Percentiles rank a stretch among this genome's conserved stretches.
phyloP scores from a whole-genome alignment of 345 rosid species.

The Populus simonii region DNA sequence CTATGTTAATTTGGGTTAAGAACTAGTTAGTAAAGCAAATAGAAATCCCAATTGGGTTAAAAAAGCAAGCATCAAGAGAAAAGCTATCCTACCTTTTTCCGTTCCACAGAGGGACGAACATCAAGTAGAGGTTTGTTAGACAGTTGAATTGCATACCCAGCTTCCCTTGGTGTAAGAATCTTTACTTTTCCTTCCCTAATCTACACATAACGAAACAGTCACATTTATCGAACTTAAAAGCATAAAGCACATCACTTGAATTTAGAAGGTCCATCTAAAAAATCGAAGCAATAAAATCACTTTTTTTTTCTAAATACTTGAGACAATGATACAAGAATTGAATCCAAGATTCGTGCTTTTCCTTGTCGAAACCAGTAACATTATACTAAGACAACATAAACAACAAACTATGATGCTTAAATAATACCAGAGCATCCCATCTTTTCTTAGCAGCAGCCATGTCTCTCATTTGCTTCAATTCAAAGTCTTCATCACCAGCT shows the following conservation, averaged over 20 bases:
- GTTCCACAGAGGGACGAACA: slow-evolving; percentile 77
- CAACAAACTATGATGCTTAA: neutral
- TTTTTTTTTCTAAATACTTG: neutral
- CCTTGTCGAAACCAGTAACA: neutral
- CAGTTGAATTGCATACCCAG: slow-evolving; percentile 87
- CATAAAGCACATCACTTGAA: slow-evolving; percentile 6
- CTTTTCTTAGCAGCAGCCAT: slow-evolving; percentile 91
- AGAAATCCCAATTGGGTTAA: neutral
- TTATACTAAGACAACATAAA: neutral
- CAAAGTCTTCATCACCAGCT: slow-evolving; percentile 67
- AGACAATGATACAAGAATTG: neutral
- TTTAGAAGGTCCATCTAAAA: slow-evolving; percentile 2
- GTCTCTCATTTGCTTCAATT: slow-evolving; percentile 84
- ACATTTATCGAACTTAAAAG: slow-evolving; percentile 8
- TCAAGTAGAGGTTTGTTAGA: slow-evolving; percentile 76
- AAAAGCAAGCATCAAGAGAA: neutral
- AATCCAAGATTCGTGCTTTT: slow-evolving; percentile 2
- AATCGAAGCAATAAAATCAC: slow-evolving; percentile 7
- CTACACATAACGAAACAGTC: slow-evolving; percentile 29
- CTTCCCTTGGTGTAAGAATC: slow-evolving; percentile 77
- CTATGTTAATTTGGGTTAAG: neutral
- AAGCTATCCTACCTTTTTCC: slow-evolving; percentile 46
- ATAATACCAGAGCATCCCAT: slow-evolving; percentile 79
- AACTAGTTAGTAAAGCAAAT: neutral
- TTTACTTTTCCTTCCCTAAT: slow-evolving; percentile 84